Base-by-base conservation (phyloP, 768 basidiomycete species). In the Suillus luteus region DNA sequence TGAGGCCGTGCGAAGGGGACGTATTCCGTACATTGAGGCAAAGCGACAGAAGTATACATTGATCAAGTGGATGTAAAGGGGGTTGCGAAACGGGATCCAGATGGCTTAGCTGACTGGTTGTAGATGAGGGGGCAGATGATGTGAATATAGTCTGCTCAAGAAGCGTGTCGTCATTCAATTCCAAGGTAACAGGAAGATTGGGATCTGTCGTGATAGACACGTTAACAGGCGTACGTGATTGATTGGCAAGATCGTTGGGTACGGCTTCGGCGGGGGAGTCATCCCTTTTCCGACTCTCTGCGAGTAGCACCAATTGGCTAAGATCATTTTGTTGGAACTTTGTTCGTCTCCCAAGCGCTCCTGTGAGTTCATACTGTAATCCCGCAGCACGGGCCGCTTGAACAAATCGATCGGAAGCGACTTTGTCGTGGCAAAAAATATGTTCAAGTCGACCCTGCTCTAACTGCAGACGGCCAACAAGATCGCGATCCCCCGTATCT, bases 131-230 rank as follows among this genome's bases (percentile, higher is more conserved):
- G 54, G 80, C 79, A 2, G 92, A 89, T 12, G 90, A 89, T 10
- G 94, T 95, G 74, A 93, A 99, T 71, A 91, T 85, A 1, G 96
- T 99, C 69, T 91, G 88, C 77, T 99, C 97, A 46, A 99, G 84
- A 19, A 99, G 83, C 0, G 96, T 99, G 75, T 99, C 97, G 75
- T 99, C 97, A 75, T 99, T 96, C 55, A 99, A 82, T 2, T 82
- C 79, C 33, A 99, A 76, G 5, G 90, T 88, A 74, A 92, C 87
- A n/a, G 96, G 95, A 33, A 94, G 68, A 60, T 73, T 73, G 10
- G 68, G 55, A 41, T 55, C 46, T 14, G 64, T 59, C 33, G 60
- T 64, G 24, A 24, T 37, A 17, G 59, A 61, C 24, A 59, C 41
- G 49, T 62, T 64, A 15, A 64, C 60, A 14, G 57, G 61, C 51